phyloP scores from a whole-genome alignment of 2,329 filamentous ascomycete genomes.

The Paraphaeosphaeria sporulosa region DNA sequence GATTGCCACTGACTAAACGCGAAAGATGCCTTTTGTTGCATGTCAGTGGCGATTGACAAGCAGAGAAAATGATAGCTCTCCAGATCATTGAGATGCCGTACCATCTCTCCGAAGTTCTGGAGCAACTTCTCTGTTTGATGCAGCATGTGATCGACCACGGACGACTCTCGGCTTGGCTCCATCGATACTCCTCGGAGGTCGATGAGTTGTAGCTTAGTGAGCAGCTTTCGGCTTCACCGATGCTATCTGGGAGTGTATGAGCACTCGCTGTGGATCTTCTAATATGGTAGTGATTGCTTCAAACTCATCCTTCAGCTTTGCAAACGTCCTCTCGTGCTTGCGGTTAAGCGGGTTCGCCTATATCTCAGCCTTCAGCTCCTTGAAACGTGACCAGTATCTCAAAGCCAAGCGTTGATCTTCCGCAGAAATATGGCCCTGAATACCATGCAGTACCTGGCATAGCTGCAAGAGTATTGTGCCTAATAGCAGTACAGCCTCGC shows the following conservation, averaged over 20 bases:
- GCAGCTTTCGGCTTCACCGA: background rate
- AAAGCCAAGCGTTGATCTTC: background rate
- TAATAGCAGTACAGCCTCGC: background rate
- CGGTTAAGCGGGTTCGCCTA: background rate
- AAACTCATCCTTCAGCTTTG: background rate
- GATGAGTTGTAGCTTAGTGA: background rate
- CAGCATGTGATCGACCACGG: background rate
- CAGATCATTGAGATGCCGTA: background rate
- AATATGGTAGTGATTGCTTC: background rate
- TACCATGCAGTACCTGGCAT: background rate
- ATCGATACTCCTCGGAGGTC: background rate
- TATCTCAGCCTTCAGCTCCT: background rate
- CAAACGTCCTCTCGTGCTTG: background rate
- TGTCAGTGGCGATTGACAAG: background rate
- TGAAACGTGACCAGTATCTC: background rate
- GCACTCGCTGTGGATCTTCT: background rate
- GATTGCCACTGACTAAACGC: background rate
- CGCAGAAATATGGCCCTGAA: background rate
- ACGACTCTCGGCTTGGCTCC: background rate
- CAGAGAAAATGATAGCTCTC: background rate
- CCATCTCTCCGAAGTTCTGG: background rate
- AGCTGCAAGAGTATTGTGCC: background rate
- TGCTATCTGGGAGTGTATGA: background rate
- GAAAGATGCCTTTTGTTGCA: background rate
- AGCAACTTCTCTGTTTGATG: background rate